These are phyloP conservation scores for Passalora sequoiae DNA, from an alignment of 2,329 filamentous ascomycete species.

Conservation along the genomic window DNA sequence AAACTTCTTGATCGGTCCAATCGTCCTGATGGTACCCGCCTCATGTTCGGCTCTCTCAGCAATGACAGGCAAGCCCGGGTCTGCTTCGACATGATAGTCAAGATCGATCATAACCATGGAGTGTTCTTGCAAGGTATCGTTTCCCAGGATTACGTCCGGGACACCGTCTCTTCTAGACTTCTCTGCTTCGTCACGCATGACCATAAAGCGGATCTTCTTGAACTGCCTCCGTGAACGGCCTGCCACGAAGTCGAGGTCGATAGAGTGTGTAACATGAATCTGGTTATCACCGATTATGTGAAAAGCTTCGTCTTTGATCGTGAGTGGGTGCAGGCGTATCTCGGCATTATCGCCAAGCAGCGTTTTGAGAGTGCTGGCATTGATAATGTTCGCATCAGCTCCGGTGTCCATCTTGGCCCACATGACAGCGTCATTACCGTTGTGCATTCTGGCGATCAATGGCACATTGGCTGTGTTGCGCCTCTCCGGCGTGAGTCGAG, in stretches of 20 bases:
- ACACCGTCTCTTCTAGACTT: slow-evolving; percentile 12
- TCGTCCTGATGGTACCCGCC: not conserved
- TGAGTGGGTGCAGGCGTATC: slow-evolving; percentile 7
- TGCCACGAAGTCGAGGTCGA: slow-evolving; percentile 13
- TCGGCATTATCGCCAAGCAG: slow-evolving; percentile 8
- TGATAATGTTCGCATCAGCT: slow-evolving; percentile 22
- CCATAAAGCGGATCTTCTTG: slow-evolving; percentile 13
- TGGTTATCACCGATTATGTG: slow-evolving; percentile 14
- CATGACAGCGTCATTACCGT: slow-evolving; percentile 17
- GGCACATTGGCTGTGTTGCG: slow-evolving; percentile 21
- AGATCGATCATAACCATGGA: slow-evolving; percentile 18
- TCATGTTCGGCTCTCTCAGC: slow-evolving; percentile 14
- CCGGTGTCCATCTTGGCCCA: slow-evolving; percentile 26
- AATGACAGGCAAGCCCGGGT: slow-evolving; percentile 11
- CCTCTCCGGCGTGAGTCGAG: slow-evolving; percentile 5
- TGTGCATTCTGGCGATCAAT: slow-evolving; percentile 13
- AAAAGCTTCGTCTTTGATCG: slow-evolving; percentile 3
- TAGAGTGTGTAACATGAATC: slow-evolving; percentile 14
- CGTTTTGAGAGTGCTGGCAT: slow-evolving; percentile 12
- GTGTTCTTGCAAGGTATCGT: slow-evolving; percentile 8
- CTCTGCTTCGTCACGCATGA: slow-evolving; percentile 11
- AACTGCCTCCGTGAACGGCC: slow-evolving; percentile 12
- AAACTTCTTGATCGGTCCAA: slow-evolving; percentile 1
- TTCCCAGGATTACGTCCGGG: slow-evolving; percentile 17
- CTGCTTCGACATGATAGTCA: slow-evolving; percentile 12